Percentiles rank a stretch among this genome's conserved stretches.
Evolutionary conservation across 345 rosid genomes (phyloP).

Genomic region (Angophora floribunda): DNA sequence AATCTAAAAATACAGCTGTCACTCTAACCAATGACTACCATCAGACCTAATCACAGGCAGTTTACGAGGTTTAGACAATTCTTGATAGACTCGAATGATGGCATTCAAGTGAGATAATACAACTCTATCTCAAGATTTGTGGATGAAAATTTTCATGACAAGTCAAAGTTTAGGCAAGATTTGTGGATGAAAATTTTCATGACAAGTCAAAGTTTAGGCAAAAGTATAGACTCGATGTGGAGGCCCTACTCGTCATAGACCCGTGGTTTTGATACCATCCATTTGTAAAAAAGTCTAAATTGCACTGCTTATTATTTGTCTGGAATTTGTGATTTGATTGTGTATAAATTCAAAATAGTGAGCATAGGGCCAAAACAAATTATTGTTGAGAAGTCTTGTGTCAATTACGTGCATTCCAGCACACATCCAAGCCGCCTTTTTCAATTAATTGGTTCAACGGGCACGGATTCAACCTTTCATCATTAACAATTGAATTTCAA

Average conservation of each 20-base stretch:
- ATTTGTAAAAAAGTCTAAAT: not conserved
- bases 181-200: not conserved
- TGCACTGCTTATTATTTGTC: not conserved
- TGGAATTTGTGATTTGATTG: not conserved
- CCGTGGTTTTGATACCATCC: not conserved
- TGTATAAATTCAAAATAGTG: not conserved
- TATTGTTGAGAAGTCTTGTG: not conserved
- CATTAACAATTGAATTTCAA: not conserved
- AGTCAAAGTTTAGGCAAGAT: not conserved
- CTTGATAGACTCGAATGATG: not conserved
- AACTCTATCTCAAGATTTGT: not conserved
- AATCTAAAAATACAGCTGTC: not conserved
- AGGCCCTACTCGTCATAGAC: not conserved
- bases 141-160: not conserved
- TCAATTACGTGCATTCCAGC: not conserved
- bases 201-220: not conserved
- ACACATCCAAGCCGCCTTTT: not conserved
- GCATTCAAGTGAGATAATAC: not conserved
- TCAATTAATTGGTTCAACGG: not conserved
- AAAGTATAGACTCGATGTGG: not conserved
- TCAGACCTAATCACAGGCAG: not conserved
- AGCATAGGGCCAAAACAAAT: not conserved
- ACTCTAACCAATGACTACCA: not conserved
- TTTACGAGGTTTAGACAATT: not conserved
- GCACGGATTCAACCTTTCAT: not conserved